phyloP scores from a whole-genome alignment of 2,329 filamentous ascomycete species.

The Apiospora sp. region DNA sequence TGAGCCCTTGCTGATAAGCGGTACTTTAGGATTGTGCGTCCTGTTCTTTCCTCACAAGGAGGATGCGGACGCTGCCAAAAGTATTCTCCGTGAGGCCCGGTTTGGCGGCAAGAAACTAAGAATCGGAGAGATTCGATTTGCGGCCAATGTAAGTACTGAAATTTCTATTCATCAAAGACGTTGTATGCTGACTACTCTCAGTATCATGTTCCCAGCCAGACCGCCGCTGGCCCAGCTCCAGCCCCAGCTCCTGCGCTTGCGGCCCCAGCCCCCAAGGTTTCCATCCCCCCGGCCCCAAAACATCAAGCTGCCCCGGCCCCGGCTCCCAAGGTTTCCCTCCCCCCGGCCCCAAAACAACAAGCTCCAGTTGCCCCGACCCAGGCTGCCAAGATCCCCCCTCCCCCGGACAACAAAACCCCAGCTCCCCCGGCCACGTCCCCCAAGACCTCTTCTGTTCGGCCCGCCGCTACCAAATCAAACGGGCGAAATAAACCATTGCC shows the following conservation, averaged over 20 bases:
- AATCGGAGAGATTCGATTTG: background rate
- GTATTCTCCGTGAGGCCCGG: background rate
- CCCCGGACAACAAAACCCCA: too few species aligned
- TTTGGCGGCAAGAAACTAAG: background rate
- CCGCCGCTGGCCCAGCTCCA: background rate
- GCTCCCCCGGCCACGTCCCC: too few species aligned
- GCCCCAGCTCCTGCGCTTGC: background rate
- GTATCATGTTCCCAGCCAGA: background rate
- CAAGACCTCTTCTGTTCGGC: too few species aligned
- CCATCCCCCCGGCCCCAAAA: background rate
- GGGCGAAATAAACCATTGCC: too few species aligned
- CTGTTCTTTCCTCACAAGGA: background rate
- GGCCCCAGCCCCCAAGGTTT: background rate
- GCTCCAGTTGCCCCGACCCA: too few species aligned
- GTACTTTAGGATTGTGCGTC: background rate
- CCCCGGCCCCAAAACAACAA: too few species aligned
- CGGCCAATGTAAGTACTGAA: background rate
- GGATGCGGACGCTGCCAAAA: background rate
- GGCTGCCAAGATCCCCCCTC: too few species aligned
- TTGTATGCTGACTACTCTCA: background rate
- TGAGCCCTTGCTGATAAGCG: background rate
- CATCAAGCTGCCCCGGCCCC: background rate
- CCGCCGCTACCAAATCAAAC: too few species aligned
- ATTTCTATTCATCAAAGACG: background rate
- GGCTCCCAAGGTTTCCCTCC: background rate